phyloP scores from a whole-genome alignment of 345 rosid genomes.

The Aquilaria sinensis region DNA sequence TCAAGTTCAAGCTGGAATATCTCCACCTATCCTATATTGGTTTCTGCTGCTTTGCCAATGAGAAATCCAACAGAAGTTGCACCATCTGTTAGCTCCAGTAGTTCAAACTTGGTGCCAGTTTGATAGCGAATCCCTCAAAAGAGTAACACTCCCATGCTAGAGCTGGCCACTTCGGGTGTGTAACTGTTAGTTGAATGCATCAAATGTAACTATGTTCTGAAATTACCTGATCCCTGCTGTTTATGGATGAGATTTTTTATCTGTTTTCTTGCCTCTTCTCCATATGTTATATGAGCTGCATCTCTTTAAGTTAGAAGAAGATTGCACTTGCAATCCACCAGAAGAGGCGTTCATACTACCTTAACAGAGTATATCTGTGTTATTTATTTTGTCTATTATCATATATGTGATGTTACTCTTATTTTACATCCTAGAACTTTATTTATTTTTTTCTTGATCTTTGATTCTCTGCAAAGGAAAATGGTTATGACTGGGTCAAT shows the following conservation, averaged over 20 bases:
- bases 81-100: slow-evolving; percentile 13
- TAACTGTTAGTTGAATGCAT: slow-evolving; percentile 1
- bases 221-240: no score
- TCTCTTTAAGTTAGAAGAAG: slow-evolving; percentile 23
- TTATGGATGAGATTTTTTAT: neutral
- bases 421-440: no score
- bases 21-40: slow-evolving; percentile 5
- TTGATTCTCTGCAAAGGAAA: no score
- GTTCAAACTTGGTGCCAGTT: slow-evolving; percentile 21
- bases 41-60: slow-evolving; percentile 18
- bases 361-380: slow-evolving; percentile 9
- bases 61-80: slow-evolving; percentile 15
- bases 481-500: no score
- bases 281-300: slow-evolving; percentile 21
- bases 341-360: slow-evolving; percentile 27
- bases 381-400: slow-evolving; percentile 1
- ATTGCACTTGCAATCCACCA: slow-evolving; percentile 35
- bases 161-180: slow-evolving; percentile 13
- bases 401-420: neutral
- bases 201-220: no score
- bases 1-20: neutral
- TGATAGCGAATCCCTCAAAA: slow-evolving; percentile 13
- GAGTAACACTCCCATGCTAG: slow-evolving; percentile 14
- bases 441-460: no score
- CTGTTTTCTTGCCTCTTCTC: slow-evolving; percentile 12